Evolutionary conservation across 2,329 filamentous ascomycete species (phyloP).

Genomic region (Claviceps pusilla): DNA sequence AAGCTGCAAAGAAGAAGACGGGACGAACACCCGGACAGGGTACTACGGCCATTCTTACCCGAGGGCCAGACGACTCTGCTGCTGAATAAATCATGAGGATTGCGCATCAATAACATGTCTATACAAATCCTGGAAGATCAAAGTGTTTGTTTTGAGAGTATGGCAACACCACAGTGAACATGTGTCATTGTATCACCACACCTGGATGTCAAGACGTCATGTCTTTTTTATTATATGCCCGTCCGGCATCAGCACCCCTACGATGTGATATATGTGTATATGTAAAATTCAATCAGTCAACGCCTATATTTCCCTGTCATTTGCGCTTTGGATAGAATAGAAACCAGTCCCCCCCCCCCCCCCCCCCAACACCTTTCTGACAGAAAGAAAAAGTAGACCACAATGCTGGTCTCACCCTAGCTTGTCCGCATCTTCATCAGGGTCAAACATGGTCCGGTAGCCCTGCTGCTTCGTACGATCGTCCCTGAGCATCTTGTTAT

Average conservation of each 20-base stretch:
- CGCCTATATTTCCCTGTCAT: slow-evolving; percentile 13
- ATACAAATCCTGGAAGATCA: not conserved
- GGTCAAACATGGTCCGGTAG: slow-evolving; percentile 56
- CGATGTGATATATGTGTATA: slow-evolving; percentile 11
- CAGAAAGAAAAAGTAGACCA: not conserved
- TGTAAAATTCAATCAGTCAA: slow-evolving; percentile 13
- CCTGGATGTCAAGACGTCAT: not conserved
- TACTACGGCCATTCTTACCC: slow-evolving; percentile 59
- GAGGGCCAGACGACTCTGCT: slow-evolving; percentile 31
- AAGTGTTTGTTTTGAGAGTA: slow-evolving; percentile 1
- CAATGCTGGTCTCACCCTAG: slow-evolving; percentile 42
- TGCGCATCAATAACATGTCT: not conserved
- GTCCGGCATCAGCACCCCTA: not conserved
- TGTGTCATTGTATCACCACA: slow-evolving; percentile 25
- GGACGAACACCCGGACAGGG: slow-evolving; percentile 56
- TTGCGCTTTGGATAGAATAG: not conserved
- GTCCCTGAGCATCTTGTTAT: slow-evolving; percentile 85
- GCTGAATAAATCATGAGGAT: slow-evolving; percentile 17
- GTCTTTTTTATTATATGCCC: slow-evolving; percentile 1
- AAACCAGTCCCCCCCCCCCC: no score
- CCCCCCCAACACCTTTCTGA: not conserved
- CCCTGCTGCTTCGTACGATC: slow-evolving; percentile 53
- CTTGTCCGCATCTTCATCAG: slow-evolving; percentile 58
- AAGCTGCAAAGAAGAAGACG: slow-evolving; percentile 93
- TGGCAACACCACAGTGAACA: slow-evolving; percentile 12